Evolutionary conservation across 1,284 basidiomycete genomes (phyloP), one percentile per base, ranked within the genome.

Genomic region (Rhodotorula sp.): DNA sequence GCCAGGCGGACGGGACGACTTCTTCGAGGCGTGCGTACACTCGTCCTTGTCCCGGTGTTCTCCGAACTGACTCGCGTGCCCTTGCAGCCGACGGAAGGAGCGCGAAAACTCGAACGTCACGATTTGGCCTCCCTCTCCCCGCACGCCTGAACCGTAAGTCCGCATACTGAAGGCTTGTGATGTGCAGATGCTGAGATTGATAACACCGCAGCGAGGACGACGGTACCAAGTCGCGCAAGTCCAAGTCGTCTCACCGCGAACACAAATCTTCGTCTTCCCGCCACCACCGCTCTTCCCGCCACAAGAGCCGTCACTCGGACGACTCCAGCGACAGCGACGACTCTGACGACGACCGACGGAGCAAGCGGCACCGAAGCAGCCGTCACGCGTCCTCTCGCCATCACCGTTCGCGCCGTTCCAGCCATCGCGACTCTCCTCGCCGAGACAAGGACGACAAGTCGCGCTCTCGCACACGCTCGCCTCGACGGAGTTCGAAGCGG

Each of bases 41-140:
- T 24, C 20, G 22, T 24, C 20, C 15, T 29, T 20, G 6, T 20
- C 0, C 15, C 4, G 19, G 17, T 1, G 6, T 5, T 2, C 7
- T 1, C 10, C 9, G 39, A 10, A n/a, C 52, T 44, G 44, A 49
- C 10, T 11, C 30, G n/a, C 19, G 5, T 5, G 2, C 9, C n/a
- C 11, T 11, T 17, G 20, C 59, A 94, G 93, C 76, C 91, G 93
- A 32, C 84, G 91, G 62, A 79, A 84, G 67, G 87, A 92, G 78
- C 84, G 93, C 62, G 88, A 89, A 71, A 83, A 78, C 4, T 87
- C 82, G 19, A 84, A 84, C 9, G 79, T 90, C 3, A 85, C 85
- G 73, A 84, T 94, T 59, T 96, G 93, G 93, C 93, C 93, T 0
- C 81, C 86, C 2, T 94, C 92, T 6, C 93, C 93, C 22, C 60